Evolutionary conservation across 2,329 filamentous ascomycete genomes (phyloP).

Genomic region (Colletotrichum gloeosporioides): DNA sequence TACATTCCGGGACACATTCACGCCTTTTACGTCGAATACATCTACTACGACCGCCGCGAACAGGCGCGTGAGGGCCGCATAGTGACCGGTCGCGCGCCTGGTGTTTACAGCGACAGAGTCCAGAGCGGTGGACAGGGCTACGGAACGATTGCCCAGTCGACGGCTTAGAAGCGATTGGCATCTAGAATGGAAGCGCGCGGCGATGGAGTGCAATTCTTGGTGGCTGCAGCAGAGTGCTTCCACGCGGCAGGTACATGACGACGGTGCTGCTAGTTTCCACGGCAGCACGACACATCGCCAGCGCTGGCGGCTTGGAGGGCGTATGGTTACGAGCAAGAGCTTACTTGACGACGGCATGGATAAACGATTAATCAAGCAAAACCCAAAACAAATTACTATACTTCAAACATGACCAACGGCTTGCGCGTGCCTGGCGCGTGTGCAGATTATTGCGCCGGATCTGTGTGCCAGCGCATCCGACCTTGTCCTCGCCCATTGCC

Average conservation of each 20-base stretch:
- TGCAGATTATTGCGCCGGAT: conserved; percentile 8
- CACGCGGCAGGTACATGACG: neutral
- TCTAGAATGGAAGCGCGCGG: neutral
- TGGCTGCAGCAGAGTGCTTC: neutral
- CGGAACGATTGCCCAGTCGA: conserved; percentile 45
- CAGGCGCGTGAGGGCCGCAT: conserved; percentile 63
- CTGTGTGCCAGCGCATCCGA: conserved; percentile 11
- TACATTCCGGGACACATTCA: conserved; percentile 81
- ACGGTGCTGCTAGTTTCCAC: neutral
- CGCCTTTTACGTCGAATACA: conserved; percentile 82
- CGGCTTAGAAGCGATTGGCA: neutral
- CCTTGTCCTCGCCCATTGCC: neutral
- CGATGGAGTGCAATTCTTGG: neutral
- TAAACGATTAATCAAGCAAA: neutral
- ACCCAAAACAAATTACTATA: neutral
- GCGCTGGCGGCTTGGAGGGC: neutral
- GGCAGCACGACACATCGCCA: neutral
- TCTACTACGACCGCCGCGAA: conserved; percentile 79
- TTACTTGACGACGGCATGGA: neutral
- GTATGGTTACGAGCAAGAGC: neutral
- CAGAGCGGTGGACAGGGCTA: conserved; percentile 71
- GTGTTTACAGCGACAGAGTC: conserved; percentile 76
- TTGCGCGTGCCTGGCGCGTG: neutral
- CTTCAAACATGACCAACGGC: neutral
- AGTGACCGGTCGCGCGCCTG: conserved; percentile 62